phyloP scores from a whole-genome alignment of 768 basidiomycete species.

The Agrocybe chaxingu region DNA sequence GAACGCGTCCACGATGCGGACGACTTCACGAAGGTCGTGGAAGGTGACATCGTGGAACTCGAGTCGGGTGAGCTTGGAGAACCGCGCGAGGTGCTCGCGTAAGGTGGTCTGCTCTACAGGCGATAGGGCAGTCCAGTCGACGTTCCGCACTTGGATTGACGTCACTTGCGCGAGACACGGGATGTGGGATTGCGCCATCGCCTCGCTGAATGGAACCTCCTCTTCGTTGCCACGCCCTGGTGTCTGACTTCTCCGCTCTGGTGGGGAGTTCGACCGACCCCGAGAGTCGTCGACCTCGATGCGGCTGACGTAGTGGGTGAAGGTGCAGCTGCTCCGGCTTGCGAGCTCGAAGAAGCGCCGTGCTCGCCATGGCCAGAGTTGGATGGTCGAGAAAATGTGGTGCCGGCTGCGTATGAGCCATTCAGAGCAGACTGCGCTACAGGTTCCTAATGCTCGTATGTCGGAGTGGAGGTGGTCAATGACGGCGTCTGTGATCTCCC shows the following conservation, averaged over 20 bases:
- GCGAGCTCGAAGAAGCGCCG: conserved; percentile 21
- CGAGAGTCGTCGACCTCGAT: conserved; percentile 23
- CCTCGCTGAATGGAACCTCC: conserved; percentile 11
- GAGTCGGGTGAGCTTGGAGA: conserved; percentile 18
- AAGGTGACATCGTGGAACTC: conserved; percentile 25
- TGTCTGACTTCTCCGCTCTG: neutral
- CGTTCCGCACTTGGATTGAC: conserved; percentile 21
- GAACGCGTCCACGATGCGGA: conserved; percentile 19
- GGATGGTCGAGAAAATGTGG: conserved; percentile 27
- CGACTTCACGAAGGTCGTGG: conserved; percentile 28
- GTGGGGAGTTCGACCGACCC: neutral
- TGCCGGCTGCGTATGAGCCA: conserved; percentile 28
- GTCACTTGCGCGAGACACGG: conserved; percentile 16
- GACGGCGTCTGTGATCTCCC: conserved; percentile 30
- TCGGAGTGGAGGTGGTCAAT: conserved; percentile 30
- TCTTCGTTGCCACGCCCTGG: neutral
- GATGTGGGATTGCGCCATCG: conserved; percentile 15
- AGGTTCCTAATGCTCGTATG: conserved; percentile 18
- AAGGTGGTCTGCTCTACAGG: conserved; percentile 14
- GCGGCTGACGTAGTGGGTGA: conserved; percentile 21
- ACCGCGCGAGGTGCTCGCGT: conserved; percentile 16
- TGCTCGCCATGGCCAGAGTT: conserved; percentile 26
- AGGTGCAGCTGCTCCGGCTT: conserved; percentile 18
- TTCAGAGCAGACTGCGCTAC: conserved; percentile 28
- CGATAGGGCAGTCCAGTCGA: conserved; percentile 26